phyloP scores from a whole-genome alignment of 192 early-diverging fungal genomes.

The Coemansia sp. region DNA sequence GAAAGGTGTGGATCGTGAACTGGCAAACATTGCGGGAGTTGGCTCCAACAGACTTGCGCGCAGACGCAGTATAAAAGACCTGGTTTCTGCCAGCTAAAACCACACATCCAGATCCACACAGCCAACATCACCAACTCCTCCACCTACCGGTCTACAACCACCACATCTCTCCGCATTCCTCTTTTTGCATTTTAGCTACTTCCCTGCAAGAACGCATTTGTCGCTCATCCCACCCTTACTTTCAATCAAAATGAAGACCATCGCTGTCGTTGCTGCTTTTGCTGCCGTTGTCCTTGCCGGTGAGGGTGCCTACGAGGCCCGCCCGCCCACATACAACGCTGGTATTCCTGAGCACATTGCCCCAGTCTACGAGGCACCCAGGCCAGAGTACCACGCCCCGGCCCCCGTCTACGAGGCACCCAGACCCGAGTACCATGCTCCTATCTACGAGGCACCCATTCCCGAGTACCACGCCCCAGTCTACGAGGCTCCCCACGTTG shows the following conservation, averaged over 20 bases:
- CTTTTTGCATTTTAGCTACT: background rate
- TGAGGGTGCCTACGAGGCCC: conserved; percentile 35
- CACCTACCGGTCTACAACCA: background rate
- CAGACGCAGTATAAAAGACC: background rate
- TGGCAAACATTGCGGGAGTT: too few species aligned
- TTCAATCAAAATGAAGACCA: conserved; percentile 37
- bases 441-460: conserved; percentile 10
- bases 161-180: background rate
- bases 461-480: conserved; percentile 11
- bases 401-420: conserved; percentile 15
- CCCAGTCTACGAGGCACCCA: conserved; percentile 19
- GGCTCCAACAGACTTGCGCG: background rate
- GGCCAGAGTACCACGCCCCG: conserved; percentile 20
- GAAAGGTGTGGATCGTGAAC: too few species aligned
- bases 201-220: background rate
- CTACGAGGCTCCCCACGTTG: conserved; percentile 12
- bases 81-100: background rate
- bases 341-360: conserved; percentile 16
- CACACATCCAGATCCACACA: background rate
- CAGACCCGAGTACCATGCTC: conserved; percentile 12
- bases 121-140: background rate
- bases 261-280: conserved; percentile 37
- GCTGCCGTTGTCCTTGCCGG: conserved; percentile 32
- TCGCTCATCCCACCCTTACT: background rate
- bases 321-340: conserved; percentile 18